These are phyloP conservation scores for Talaromyces thailandensis DNA, from an alignment of 495 filamentous ascomycete species.

Conservation along the genomic window DNA sequence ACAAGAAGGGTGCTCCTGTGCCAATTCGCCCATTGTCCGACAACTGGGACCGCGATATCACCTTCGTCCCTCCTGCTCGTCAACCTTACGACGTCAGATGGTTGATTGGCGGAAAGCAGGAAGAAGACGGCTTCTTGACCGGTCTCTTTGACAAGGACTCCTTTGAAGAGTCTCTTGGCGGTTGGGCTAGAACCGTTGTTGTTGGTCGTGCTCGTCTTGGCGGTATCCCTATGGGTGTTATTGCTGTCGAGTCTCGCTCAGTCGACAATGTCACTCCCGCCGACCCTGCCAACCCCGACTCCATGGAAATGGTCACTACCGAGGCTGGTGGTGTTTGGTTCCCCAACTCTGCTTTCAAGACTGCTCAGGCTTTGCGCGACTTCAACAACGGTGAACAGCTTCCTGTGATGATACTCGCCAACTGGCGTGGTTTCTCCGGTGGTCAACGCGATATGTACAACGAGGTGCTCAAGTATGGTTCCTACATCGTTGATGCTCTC, in stretches of 20 bases:
- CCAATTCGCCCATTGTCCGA: conserved; percentile 82
- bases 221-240: conserved; percentile 97
- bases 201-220: conserved; percentile 94
- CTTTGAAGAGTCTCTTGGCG: conserved; percentile 92
- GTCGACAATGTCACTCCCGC: conserved; percentile 96
- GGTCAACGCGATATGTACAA: conserved; percentile 99
- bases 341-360: conserved; percentile 99
- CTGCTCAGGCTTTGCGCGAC: conserved; percentile 94
- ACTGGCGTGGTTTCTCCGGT: conserved; percentile 99
- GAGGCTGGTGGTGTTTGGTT: conserved; percentile 99
- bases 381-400: conserved; percentile 99
- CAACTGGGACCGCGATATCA: conserved; percentile 85
- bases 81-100: conserved; percentile 89
- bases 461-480: conserved; percentile 98
- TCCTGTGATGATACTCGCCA: conserved; percentile 96
- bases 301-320: conserved; percentile 82
- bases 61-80: conserved; percentile 77
- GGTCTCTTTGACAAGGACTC: conserved; percentile 95
- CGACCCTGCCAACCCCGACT: conserved; percentile 98
- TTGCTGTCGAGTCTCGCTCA: conserved; percentile 89
- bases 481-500: conserved; percentile 95
- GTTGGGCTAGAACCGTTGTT: conserved; percentile 94
- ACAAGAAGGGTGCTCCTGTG: conserved; percentile 81
- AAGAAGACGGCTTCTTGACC: conserved; percentile 75
- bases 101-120: conserved; percentile 85